phyloP scores from a whole-genome alignment of 73 alveolate species.

The Paramecium caudatum region DNA sequence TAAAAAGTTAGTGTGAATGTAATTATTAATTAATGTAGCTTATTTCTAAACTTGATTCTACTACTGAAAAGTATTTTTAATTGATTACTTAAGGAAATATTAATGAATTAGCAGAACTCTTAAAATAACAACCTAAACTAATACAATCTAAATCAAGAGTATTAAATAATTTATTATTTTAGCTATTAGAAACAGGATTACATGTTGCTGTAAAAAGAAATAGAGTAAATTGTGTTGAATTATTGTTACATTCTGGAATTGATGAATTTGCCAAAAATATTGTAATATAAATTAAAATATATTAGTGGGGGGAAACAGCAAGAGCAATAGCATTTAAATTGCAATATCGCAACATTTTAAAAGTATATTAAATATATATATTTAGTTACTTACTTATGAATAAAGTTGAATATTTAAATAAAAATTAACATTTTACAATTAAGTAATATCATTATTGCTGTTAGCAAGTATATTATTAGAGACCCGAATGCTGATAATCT shows the following conservation, averaged over 20 bases:
- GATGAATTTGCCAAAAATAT: constrained; percentile 27
- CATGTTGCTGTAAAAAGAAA: constrained; percentile 62
- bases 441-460: background rate
- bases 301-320: constrained; percentile 45
- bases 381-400: constrained; percentile 1
- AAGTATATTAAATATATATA: background rate
- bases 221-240: background rate
- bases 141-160: background rate
- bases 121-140: background rate
- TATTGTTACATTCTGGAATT: background rate
- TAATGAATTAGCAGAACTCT: background rate
- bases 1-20: background rate
- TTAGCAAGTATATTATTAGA: background rate
- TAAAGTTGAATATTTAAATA: background rate
- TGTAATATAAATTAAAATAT: background rate
- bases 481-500: no score
- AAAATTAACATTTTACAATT: background rate
- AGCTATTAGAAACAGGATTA: constrained; percentile 17
- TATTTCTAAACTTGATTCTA: background rate
- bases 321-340: constrained; percentile 22
- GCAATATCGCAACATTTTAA: background rate
- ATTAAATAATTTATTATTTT: background rate
- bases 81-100: background rate
- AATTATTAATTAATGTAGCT: background rate
- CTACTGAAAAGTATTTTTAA: constrained; percentile 24